Evolutionary conservation across 2,329 filamentous ascomycete genomes (phyloP), one percentile per base, ranked within the genome.

Genomic region (Raffaelea ambrosiae): DNA sequence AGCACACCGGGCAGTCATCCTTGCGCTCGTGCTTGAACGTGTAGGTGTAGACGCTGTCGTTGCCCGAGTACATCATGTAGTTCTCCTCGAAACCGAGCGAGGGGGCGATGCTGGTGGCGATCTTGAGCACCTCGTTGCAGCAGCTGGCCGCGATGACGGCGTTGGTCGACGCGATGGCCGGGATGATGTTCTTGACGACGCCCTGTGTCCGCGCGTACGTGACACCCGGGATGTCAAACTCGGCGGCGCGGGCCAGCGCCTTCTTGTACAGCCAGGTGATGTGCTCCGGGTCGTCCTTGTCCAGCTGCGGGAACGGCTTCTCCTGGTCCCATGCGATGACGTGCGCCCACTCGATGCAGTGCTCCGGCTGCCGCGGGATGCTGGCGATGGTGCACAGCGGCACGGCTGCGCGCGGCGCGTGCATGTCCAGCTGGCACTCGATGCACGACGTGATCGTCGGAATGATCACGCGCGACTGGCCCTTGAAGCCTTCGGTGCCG

Each of bases 11-110:
- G 55, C 93, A 98, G 65, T 97, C 93, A 16, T 84, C 77, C 65
- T 96, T 97, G 71, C 86, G 88, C 67, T 96, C 85, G 59, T 95
- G 89, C 59, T 89, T 84, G 64, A 97, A 98, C 0, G 93, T 98
- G 66, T 95, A 96, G 0, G 93, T 98, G 70, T 98, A 98, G 55
- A 98, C 85, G 55, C 86, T 79, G 60, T 95, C 91, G 60, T 97
- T 90, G 42, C 94, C 93, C 13, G 88, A 95, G 66, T 98, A 98
- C 87, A 96, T 95, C 90, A 97, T 97, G 69, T 98, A 98, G 64
- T 95, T 95, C 48, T 84, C 84, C 40, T 84, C 81, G 53, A 80
- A 73, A 13, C 85, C 86, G 16, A 98, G 73, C 54, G 82, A 84
- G 0, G 91, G 88, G 29, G 91, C 93, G 35, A 84, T 80, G 43